Base-by-base conservation (phyloP, 352 stramenopile species). In the Pseudoperonospora humuli region DNA sequence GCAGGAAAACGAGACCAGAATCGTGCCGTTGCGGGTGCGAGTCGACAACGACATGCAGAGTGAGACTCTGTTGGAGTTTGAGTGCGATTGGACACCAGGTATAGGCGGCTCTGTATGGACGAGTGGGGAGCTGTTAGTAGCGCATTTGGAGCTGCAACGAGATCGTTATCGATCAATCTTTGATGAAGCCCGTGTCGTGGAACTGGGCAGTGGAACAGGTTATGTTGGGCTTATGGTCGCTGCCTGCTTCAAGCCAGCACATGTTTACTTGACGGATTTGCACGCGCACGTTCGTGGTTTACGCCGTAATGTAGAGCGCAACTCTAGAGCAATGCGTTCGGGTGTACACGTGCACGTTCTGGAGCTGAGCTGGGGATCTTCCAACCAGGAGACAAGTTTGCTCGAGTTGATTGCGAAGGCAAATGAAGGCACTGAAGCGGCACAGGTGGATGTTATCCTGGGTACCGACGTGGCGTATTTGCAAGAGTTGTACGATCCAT, bases 81-180 rank as follows among this genome's bases (percentile, higher is more conserved):
- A 75, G 45, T 92, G 79, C 58, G 66, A 88, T 50, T 92, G 79
- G 79, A 60, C 76, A 39, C 62, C 86, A 20, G 79, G 79, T 40
- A 92, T 92, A 51, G 79, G 79, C 45, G 79, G 79, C 37, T 89
- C 75, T 8, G 60, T 92, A 20, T 92, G 79, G 79, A 92, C 79
- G 2, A 92, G 79, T 44, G 79, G 76, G 4, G 64, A 85, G 61
- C 63, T 92, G 18, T 62, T 92, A 14, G 69, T 66, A 11, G 64
- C 67, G 3, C 66, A 89, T 36, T 47, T 92, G 17, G 62, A 78
- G 54, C 38, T 65, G 14, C 66, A 89, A 35, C 66, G 68, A 9
- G 40, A 53, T 7, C 36, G 50, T 17, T 86, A 85, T 45, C 50
- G 62, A 3, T 41, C 57, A 20, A 47, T 83, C 19, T 85, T 92